A percentile compares a stretch with the other conserved stretches of the same genome.
Conservation (phyloP, 2,329 filamentous ascomycete genomes). For the Tolypocladium ophioglossoides region DNA sequence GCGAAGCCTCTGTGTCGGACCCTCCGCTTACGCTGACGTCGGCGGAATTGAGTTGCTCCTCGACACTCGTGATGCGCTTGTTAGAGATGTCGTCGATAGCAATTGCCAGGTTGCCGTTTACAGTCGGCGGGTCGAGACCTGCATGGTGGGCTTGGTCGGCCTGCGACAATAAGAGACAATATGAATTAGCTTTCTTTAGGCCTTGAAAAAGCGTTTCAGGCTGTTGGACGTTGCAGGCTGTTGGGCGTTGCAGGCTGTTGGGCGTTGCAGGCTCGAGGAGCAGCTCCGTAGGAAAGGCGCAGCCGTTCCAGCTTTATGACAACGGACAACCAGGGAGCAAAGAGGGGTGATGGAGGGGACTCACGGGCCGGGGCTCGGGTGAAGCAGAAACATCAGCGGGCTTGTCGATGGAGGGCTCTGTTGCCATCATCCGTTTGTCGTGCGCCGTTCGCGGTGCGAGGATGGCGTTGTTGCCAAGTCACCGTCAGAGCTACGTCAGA, state of each 20-base stretch:
- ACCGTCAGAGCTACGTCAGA: conserved; percentile 3
- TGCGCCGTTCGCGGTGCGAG: conserved; percentile 21
- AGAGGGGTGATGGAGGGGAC: background rate
- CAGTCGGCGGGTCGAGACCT: conserved; percentile 28
- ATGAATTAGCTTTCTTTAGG: conserved; percentile 14
- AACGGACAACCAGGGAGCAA: background rate
- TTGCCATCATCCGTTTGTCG: conserved; percentile 52
- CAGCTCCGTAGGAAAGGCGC: background rate
- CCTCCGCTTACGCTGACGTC: conserved; percentile 62
- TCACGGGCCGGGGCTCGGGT: conserved; percentile 34
- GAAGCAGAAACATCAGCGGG: conserved; percentile 42
- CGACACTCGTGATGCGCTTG: conserved; percentile 46
- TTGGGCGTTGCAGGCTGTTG: background rate
- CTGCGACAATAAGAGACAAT: conserved; percentile 5
- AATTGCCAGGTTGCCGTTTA: conserved; percentile 35
- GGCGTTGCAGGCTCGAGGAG: background rate
- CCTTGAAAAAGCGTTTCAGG: background rate
- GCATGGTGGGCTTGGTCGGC: conserved; percentile 35
- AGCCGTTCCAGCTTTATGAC: background rate
- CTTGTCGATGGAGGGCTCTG: conserved; percentile 45
- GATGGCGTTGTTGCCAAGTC: conserved; percentile 14
- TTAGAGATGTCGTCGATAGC: conserved; percentile 42
- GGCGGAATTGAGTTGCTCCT: conserved; percentile 49
- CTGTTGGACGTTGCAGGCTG: background rate
- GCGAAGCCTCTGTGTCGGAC: conserved; percentile 66